Conservation (phyloP, 129 eudicot species). For the Solidago caesia region DNA sequence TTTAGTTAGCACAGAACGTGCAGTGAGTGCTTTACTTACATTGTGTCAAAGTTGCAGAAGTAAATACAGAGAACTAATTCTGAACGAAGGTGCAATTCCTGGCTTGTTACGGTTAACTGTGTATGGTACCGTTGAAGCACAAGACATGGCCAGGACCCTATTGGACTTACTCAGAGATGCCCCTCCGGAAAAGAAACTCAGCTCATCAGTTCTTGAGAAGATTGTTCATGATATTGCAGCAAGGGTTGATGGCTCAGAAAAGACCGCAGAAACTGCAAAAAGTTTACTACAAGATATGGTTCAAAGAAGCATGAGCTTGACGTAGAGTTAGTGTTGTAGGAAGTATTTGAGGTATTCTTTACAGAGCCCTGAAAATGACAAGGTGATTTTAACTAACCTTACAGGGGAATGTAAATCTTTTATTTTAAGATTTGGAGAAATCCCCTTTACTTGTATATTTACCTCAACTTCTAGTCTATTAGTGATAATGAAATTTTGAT, state of each 20-base stretch:
- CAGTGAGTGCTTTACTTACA: conserved; percentile 70
- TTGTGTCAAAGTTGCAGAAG: conserved; percentile 56
- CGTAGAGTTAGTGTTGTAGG: conserved; percentile 21
- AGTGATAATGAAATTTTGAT: conserved; percentile 24
- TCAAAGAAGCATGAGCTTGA: conserved; percentile 48
- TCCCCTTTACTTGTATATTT: conserved; percentile 32
- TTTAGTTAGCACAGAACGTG: conserved; percentile 59
- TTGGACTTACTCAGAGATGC: conserved; percentile 66
- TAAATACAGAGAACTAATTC: conserved; percentile 65
- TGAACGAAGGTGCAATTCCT: conserved; percentile 86
- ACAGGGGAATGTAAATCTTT: conserved; percentile 45
- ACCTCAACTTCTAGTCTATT: conserved; percentile 18
- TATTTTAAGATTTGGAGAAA: conserved; percentile 27
- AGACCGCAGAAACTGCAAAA: conserved; percentile 68
- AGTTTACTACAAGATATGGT: conserved; percentile 63
- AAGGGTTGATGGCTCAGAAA: conserved; percentile 54
- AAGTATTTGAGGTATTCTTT: conserved; percentile 25
- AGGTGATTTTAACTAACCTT: conserved; percentile 54
- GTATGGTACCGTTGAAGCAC: conserved; percentile 68
- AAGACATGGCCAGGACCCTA: conserved; percentile 60
- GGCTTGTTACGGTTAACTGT: conserved; percentile 68
- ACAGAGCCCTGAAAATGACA: conserved; percentile 20
- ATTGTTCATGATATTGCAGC: conserved; percentile 61
- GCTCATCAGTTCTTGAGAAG: conserved; percentile 51
- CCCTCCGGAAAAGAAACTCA: conserved; percentile 45